Base-by-base conservation (phyloP, 352 stramenopile species). In the Pythium rishiriense region DNA sequence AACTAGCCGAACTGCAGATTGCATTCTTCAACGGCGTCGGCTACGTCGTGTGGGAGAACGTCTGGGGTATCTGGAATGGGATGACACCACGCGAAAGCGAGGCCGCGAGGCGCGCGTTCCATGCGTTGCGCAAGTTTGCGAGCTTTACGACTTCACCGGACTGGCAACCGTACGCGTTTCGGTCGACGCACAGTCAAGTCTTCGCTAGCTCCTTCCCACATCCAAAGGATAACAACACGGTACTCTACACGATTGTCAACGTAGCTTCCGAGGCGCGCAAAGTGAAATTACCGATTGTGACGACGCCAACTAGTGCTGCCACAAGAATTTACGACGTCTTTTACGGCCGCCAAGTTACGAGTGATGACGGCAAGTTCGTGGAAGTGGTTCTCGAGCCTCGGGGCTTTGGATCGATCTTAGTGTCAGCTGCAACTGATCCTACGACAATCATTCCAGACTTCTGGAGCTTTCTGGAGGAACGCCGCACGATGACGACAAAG, bases 41-140 rank as follows among this genome's bases (percentile, higher is more conserved):
- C 5, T 95, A 93, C 65, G 88, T 94, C 22, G 66, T 91, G 6
- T 96, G 88, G 88, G 88, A 96, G 48, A 96, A 96, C 59, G 84
- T 96, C 19, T 96, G 88, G 88, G 85, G 88, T 17, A 93, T 94
- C 29, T 95, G 81, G 83, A 94, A 93, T 48, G 76, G 70, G 11
- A 88, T 94, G 71, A 93, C 86, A 0, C 64, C 74, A 46, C 82
- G 83, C 10, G 86, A 96, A 70, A 76, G 76, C 62, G 76, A 89
- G 60, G 81, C 68, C 6, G 55, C 70, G 37, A 88, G 83, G 72
- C 74, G 83, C 2, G 78, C 76, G 58, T 91, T 91, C 42, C 53
- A 75, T 10, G 86, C 93, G 53, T 55, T 93, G 46, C 82, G 83
- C 26, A 52, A 75, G 21, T 93, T 95, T 42, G 48, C 76, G 3